Conservation (phyloP, 1,284 basidiomycete genomes). For the Athelia psychrophila region DNA sequence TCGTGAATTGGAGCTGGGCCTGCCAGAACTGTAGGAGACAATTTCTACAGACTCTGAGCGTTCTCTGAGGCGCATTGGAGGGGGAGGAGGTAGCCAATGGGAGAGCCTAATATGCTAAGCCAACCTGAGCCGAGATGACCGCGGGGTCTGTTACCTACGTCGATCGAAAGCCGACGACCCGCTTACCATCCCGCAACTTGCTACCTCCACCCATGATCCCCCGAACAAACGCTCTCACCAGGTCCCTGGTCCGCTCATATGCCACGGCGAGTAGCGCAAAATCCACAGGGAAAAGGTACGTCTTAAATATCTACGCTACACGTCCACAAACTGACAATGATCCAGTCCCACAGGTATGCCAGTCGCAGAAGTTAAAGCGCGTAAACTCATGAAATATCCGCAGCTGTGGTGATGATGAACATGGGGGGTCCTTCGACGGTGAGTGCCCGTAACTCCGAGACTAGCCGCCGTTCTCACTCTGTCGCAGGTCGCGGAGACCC, state of each 20-base stretch:
- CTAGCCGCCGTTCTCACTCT: slow-evolving; percentile 6
- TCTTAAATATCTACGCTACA: slow-evolving; percentile 4
- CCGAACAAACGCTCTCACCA: slow-evolving; percentile 7
- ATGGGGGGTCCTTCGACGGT: slow-evolving; percentile 97
- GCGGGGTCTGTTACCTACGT: too few species aligned
- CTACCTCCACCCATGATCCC: not conserved
- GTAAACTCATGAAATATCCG: not conserved
- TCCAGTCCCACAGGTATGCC: slow-evolving; percentile 59
- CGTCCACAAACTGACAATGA: not conserved
- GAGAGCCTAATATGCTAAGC: too few species aligned
- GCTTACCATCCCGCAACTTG: too few species aligned
- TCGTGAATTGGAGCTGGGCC: too few species aligned
- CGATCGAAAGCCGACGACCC: too few species aligned
- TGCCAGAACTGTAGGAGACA: too few species aligned
- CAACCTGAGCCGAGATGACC: too few species aligned
- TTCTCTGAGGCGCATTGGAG: too few species aligned
- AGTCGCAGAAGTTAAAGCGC: not conserved
- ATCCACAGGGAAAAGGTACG: slow-evolving; percentile 34
- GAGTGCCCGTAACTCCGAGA: slow-evolving; percentile 21
- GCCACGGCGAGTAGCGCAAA: slow-evolving; percentile 33
- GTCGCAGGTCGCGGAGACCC: slow-evolving; percentile 75
- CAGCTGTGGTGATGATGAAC: slow-evolving; percentile 95
- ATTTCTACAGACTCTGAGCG: too few species aligned
- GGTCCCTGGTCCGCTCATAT: slow-evolving; percentile 26
- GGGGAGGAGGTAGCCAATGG: too few species aligned